Evolutionary conservation across 371 early-diverging fungal species (phyloP), one percentile per base, ranked within the genome.

Genomic region (Apophysomyces sp.): DNA sequence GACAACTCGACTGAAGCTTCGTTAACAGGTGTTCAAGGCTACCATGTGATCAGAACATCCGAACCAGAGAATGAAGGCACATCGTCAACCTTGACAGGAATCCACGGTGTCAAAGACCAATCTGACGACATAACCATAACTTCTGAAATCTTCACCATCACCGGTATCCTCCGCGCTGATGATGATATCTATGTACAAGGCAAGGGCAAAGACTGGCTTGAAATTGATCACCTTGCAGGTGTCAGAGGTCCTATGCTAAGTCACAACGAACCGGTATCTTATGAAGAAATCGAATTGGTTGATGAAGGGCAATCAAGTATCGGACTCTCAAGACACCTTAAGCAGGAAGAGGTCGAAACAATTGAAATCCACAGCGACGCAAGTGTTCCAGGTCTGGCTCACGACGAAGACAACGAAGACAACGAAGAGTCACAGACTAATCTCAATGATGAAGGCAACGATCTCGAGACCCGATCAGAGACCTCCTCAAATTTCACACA

Each of bases 11-110:
- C 58, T 5, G 34, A 34, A 34, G 36, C 60, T n/a, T 8, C 61
- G 16, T 57, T 65, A 16, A 57, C 66, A 9, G 66, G 66, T 16
- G 53, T 65, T 3, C 49, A 55, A 26, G 66, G 61, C 8, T 51
- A 28, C n/a, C 9, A 49, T 2, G 11, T 1, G 13, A 8, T 13
- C 13, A 28, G 28, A 13, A 27, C 16, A 11, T 40, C 32, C 18
- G 28, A 41, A 15, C 15, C 18, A 9, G 15, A 13, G 6, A 16
- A 16, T 7, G 27, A 31, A 0, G 54, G 9, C 49, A 44, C 21
- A 44, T 13, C 37, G 0, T 21, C 49, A 3, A 3, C 21, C 21
- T n/a, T 26, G 49, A 11, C n/a, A 21, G 8, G 18, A 2, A 21
- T 21, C 21, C 3, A 21, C 2, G 21, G 21, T n/a, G 49, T 9